These are phyloP conservation scores for Sideroxylon spinosum DNA, from an alignment of 179 eudicot species.

Conservation along the genomic window DNA sequence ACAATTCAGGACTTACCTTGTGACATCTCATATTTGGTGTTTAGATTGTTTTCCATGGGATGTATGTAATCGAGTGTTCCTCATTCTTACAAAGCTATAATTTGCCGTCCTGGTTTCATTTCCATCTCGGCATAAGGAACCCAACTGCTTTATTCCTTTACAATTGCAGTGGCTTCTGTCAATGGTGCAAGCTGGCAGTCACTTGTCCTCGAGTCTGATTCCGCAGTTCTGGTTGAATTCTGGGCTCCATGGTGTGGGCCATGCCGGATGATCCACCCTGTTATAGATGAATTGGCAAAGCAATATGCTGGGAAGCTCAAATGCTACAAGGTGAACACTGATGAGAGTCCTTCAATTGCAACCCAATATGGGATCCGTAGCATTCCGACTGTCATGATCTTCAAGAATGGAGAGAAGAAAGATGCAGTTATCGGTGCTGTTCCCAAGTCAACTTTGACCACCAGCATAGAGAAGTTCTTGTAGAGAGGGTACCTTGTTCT, in stretches of 20 bases:
- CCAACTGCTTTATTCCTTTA: conserved; percentile 13
- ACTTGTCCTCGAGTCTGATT: conserved; percentile 51
- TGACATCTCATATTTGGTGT: background rate
- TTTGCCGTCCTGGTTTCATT: too few species aligned
- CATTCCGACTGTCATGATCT: conserved; percentile 80
- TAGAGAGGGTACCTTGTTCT: conserved; percentile 19
- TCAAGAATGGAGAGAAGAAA: conserved; percentile 86
- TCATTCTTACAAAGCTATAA: background rate
- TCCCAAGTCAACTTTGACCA: conserved; percentile 62
- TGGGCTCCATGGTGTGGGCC: conserved; percentile 99
- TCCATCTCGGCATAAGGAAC: background rate
- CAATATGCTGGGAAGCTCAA: conserved; percentile 63
- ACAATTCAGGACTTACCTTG: background rate
- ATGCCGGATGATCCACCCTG: conserved; percentile 80
- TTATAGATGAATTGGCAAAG: conserved; percentile 69
- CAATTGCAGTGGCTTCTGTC: conserved; percentile 51
- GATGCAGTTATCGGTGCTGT: conserved; percentile 93
- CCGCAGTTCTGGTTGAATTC: conserved; percentile 73
- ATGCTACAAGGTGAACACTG: conserved; percentile 79
- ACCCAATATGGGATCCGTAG: conserved; percentile 76
- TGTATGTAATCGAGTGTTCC: too few species aligned
- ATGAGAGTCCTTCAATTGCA: conserved; percentile 64
- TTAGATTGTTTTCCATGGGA: background rate
- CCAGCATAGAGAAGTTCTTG: conserved; percentile 61
- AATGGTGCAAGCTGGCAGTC: conserved; percentile 61